phyloP scores from a whole-genome alignment of 495 filamentous ascomycete genomes.

The Hypoxylon cercidicola region DNA sequence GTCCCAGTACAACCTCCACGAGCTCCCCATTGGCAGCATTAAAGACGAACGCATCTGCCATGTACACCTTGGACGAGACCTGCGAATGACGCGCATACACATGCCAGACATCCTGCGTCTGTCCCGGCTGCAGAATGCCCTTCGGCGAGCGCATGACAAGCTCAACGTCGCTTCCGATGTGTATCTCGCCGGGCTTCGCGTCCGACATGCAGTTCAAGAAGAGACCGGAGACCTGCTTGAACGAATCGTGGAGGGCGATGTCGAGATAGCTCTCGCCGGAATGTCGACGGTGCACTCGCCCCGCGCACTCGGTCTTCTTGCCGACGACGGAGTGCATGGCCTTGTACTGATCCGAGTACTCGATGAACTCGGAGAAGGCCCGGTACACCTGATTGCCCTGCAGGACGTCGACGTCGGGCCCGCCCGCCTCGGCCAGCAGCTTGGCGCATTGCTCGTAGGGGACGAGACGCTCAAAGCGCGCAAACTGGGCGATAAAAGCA shows the following conservation, averaged over 20 bases:
- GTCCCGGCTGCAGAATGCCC: slow-evolving; percentile 22
- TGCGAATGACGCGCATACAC: slow-evolving; percentile 52
- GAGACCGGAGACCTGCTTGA: slow-evolving; percentile 62
- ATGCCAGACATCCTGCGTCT: slow-evolving; percentile 48
- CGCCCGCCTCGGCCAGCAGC: slow-evolving; percentile 45
- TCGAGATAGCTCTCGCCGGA: slow-evolving; percentile 40
- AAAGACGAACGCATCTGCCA: slow-evolving; percentile 63
- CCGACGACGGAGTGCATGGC: slow-evolving; percentile 58
- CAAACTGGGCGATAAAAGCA: slow-evolving; percentile 49
- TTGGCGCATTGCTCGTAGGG: slow-evolving; percentile 48
- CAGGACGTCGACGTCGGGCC: slow-evolving; percentile 55
- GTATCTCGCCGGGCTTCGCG: slow-evolving; percentile 45
- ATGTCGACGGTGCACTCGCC: slow-evolving; percentile 49
- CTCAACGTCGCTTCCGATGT: no score
- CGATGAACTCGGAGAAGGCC: slow-evolving; percentile 55
- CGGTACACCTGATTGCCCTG: slow-evolving; percentile 60
- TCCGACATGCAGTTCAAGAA: slow-evolving; percentile 64
- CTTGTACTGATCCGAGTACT: slow-evolving; percentile 56
- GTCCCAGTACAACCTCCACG: slow-evolving; percentile 59
- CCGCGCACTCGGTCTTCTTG: slow-evolving; percentile 53
- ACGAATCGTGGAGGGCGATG: slow-evolving; percentile 32
- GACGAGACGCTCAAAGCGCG: slow-evolving; percentile 53
- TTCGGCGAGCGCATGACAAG: slow-evolving; percentile 53
- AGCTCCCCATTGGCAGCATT: slow-evolving; percentile 51
- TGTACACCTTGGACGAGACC: slow-evolving; percentile 47